Base-by-base conservation (phyloP, 2,329 filamentous ascomycete genomes). In the Phoma sp. region DNA sequence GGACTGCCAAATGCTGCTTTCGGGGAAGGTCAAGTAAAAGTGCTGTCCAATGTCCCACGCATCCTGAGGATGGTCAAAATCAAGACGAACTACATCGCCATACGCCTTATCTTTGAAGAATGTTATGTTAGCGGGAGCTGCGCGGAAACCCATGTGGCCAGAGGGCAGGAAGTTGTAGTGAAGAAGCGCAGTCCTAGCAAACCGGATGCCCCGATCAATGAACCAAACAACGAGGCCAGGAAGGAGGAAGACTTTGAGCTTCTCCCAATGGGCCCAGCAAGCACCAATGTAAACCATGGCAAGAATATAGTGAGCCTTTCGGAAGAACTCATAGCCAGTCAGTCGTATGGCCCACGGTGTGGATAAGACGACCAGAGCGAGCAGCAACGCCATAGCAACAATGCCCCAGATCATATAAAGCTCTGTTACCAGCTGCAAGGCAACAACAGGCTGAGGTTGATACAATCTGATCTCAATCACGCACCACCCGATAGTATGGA, bases 291-390 rank as follows among this genome's bases (percentile, higher is more conserved):
- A 93, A 4, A 91, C 71, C 76, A 89, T 85, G 9, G 89, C 89
- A 2, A 91, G 77, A 9, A 91, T 78, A 62, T 90, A 90, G 69
- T 92, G 89, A 0, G 83, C 76, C 68, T 90, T 91, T 56, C 88
- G 82, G 79, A 92, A 92, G 73, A 89, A 86, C 64, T 92, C 89
- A 71, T 93, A 91, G 3, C 89, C 89, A 0, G 87, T 90, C 42
- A 82, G 72, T 7, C 82, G 80, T 52, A 91, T 88, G 0, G 80
- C 86, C 69, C 79, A 80, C 11, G 79, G 78, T 0, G 82, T 81
- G 55, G 86, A 87, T 46, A 89, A 77, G 5, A 86, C 66, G 52
- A 86, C 83, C 1, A 91, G 73, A 11, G 89, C 72, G 0, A 83
- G 78, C 0, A 91, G 73, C 4, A 91, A 72, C 4, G 82, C 77